These are phyloP conservation scores for Phoma sp. DNA, from an alignment of 2,329 filamentous ascomycete species.

Conservation along the genomic window DNA sequence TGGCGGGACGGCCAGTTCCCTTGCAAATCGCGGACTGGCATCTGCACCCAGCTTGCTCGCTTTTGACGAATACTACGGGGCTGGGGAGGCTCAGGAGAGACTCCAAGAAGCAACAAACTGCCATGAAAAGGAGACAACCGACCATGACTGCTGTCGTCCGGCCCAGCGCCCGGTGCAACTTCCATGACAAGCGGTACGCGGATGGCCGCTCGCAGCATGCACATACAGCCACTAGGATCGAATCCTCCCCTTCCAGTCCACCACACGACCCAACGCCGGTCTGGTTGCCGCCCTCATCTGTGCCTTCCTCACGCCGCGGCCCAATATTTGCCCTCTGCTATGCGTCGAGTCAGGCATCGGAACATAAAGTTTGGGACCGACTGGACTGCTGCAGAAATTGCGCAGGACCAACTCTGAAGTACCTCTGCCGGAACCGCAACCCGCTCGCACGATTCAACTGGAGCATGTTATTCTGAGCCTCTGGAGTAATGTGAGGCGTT, in stretches of 20 bases:
- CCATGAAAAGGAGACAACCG: not conserved
- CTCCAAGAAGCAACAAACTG: conserved; percentile 5
- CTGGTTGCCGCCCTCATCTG: conserved; percentile 15
- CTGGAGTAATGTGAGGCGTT: conserved; percentile 4
- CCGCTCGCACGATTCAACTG: not conserved
- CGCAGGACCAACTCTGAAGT: not conserved
- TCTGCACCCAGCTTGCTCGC: conserved; percentile 12
- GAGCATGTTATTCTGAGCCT: not conserved
- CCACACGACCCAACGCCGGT: conserved; percentile 3
- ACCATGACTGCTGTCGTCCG: not conserved
- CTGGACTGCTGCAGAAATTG: conserved; percentile 19
- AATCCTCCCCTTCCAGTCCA: conserved; percentile 19
- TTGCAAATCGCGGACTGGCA: conserved; percentile 22
- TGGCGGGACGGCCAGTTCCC: conserved; percentile 31
- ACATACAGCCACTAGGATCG: conserved; percentile 31
- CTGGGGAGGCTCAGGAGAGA: conserved; percentile 19
- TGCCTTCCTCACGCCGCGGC: conserved; percentile 13
- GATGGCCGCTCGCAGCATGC: conserved; percentile 14
- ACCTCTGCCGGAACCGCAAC: not conserved
- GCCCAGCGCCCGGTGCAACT: conserved; percentile 8
- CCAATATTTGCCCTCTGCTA: conserved; percentile 15
- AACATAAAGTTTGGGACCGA: conserved; percentile 22
- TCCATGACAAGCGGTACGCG: conserved; percentile 9
- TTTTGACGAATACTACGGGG: conserved; percentile 1
- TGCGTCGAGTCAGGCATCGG: conserved; percentile 25